Base-by-base conservation (phyloP, 768 basidiomycete genomes). In the Trametes meyenii region DNA sequence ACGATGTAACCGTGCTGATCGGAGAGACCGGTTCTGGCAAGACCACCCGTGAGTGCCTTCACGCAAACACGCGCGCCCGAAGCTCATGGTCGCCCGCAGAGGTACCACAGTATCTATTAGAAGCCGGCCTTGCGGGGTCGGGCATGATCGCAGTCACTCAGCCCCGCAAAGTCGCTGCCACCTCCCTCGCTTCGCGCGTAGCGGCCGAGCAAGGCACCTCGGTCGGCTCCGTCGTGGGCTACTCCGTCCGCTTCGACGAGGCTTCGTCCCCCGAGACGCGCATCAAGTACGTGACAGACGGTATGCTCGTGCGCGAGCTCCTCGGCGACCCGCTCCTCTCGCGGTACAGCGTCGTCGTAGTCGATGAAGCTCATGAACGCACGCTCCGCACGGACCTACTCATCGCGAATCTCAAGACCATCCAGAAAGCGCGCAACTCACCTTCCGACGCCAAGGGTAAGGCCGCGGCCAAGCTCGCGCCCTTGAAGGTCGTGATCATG, bases 1-100 rank as follows among this genome's bases (percentile, higher is more conserved):
- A 92, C 78, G 90, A 94, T 71, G 88, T 94, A 7, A 91, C 88
- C 1, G 86, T 98, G 45, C 83, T 99, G 10, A 82, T 99, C 2
- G 97, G 96, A 40, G 97, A 99, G 76, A 98, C 97, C 0, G 97
- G 97, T 13, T 97, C 95, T 19, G 97, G 97, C 64, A 99, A 99
- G 78, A 96, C 96, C 0, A 99, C 97, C 50, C 96, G 96, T 96
- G 74, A 69, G 94, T 87, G 43, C 55, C 52, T 35, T 13, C 24
- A 23, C 42, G 14, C 29, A 10, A 35, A 11, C 5, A 16, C 23
- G 50, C n/a, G n/a, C 33, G 12, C 39, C 12, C 42, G 10, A 35
- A 17, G 44, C 5, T 38, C 21, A 33, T 36, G 39, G 4, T 17
- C 33, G 29, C 54, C 35, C 2, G 45, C 76, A 99, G 96, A 99